These are phyloP conservation scores for Blastomyces gilchristii DNA, from an alignment of 2,329 filamentous ascomycete genomes.

Conservation along the genomic window DNA sequence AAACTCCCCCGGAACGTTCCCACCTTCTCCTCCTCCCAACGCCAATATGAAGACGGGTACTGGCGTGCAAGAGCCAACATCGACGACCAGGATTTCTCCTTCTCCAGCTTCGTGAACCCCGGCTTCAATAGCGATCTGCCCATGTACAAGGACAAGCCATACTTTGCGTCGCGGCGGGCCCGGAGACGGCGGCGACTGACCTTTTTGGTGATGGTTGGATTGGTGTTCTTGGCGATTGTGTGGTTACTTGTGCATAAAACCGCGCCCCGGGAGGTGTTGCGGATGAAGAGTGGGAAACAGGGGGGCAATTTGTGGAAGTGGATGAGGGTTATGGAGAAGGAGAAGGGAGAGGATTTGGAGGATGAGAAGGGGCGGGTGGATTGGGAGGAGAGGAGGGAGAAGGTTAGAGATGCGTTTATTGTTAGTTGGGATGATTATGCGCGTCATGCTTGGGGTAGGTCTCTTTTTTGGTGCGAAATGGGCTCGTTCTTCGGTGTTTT, in stretches of 20 bases:
- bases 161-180: constrained; percentile 40
- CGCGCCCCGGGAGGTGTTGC: constrained; percentile 8
- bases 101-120: constrained; percentile 54
- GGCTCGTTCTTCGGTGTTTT: constrained; percentile 15
- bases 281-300: constrained; percentile 20
- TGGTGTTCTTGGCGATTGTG: constrained; percentile 48
- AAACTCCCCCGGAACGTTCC: constrained; percentile 59
- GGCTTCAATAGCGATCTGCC: constrained; percentile 54
- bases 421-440: constrained; percentile 90
- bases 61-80: constrained; percentile 44
- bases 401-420: constrained; percentile 80
- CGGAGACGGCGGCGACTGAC: constrained; percentile 50
- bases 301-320: constrained; percentile 45
- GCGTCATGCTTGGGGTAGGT: constrained; percentile 84
- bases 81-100: constrained; percentile 32
- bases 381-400: constrained; percentile 68
- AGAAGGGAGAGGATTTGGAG: constrained; percentile 22
- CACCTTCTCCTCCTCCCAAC: constrained; percentile 55
- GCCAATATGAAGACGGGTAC: constrained; percentile 54
- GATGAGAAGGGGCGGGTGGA: constrained; percentile 40
- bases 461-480: not conserved
- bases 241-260: constrained; percentile 48
- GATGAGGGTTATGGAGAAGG: constrained; percentile 43
- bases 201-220: constrained; percentile 39
- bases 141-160: constrained; percentile 99